Conservation (phyloP, 768 basidiomycete species). For the Tulasnella sp. region DNA sequence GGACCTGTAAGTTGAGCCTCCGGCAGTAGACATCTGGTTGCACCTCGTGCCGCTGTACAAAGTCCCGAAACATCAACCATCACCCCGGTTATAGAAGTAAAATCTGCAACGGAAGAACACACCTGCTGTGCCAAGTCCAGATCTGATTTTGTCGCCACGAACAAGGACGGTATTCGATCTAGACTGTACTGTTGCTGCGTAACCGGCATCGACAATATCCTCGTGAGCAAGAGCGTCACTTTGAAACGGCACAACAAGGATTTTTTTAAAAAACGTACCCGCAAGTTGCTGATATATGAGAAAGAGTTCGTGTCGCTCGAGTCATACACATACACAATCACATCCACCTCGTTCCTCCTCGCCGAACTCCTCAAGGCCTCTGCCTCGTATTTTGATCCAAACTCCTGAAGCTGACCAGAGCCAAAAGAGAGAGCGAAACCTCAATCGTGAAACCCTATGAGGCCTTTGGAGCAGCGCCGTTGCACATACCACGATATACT, state of each 20-base stretch:
- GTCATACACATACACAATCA: slow-evolving; percentile 92
- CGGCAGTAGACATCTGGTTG: slow-evolving; percentile 97
- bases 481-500: slow-evolving; percentile 81
- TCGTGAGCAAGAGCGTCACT: not conserved
- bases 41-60: slow-evolving; percentile 78
- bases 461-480: too few relatives aligned
- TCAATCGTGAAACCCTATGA: too few relatives aligned
- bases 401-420: slow-evolving; percentile 73
- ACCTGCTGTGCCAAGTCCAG: slow-evolving; percentile 93
- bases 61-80: not conserved
- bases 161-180: slow-evolving; percentile 88
- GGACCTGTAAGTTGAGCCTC: slow-evolving; percentile 78
- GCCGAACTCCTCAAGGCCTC: slow-evolving; percentile 69
- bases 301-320: slow-evolving; percentile 99
- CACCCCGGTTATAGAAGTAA: not conserved
- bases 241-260: too few relatives aligned
- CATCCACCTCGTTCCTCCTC: slow-evolving; percentile 91
- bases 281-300: slow-evolving; percentile 91
- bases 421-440: not conserved
- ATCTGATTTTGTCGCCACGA: slow-evolving; percentile 98
- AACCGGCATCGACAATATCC: not conserved
- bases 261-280: slow-evolving; percentile 46
- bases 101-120: too few relatives aligned
- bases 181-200: slow-evolving; percentile 90
- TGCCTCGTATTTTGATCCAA: slow-evolving; percentile 89